Percentiles rank a stretch among this genome's conserved stretches.
phyloP scores from a whole-genome alignment of 2,329 filamentous ascomycete species.

The Thielaviopsis populi region DNA sequence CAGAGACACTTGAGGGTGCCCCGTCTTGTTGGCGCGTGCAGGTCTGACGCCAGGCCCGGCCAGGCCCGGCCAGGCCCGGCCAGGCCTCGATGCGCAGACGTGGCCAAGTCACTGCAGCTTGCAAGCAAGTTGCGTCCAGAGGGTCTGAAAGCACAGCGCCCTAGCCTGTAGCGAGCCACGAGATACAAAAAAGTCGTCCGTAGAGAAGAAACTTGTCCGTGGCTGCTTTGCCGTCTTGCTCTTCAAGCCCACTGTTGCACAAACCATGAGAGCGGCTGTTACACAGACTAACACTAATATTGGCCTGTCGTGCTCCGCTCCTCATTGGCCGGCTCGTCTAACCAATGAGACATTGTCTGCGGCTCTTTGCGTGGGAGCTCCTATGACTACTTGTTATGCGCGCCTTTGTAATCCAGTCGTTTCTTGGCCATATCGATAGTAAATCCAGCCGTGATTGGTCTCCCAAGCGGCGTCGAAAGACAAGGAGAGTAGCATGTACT shows the following conservation, averaged over 20 bases:
- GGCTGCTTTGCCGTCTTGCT: background rate
- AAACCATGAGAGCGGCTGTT: background rate
- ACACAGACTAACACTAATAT: background rate
- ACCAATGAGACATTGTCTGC: background rate
- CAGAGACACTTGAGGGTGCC: background rate
- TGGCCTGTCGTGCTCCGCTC: background rate
- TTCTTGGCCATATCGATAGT: too few relatives aligned
- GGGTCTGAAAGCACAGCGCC: too few relatives aligned
- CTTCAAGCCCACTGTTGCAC: background rate
- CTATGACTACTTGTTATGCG: background rate
- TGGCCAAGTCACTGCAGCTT: background rate
- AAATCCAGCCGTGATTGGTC: too few relatives aligned
- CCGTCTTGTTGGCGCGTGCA: background rate
- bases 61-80: too few relatives aligned
- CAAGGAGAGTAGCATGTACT: background rate
- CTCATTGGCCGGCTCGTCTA: background rate
- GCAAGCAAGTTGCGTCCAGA: background rate
- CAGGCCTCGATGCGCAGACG: background rate
- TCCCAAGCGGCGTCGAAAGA: too few relatives aligned
- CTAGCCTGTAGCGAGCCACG: too few relatives aligned
- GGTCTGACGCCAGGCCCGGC: background rate
- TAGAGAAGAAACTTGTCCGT: background rate
- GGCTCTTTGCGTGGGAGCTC: background rate
- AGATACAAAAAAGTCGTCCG: background rate
- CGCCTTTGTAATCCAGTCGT: too few relatives aligned